phyloP scores from a whole-genome alignment of 257 asterid species.

The Plantago ovata region DNA sequence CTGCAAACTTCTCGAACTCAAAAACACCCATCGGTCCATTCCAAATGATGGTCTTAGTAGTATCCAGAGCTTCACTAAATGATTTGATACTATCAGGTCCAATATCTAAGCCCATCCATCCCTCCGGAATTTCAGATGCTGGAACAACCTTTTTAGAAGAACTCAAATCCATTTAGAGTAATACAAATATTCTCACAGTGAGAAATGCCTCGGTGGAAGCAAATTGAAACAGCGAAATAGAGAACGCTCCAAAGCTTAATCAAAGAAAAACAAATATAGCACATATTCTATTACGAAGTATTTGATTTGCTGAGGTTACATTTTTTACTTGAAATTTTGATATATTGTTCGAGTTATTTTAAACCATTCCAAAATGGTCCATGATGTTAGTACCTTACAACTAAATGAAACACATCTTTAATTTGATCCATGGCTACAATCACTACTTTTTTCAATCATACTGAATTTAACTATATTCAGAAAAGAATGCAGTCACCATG shows the following conservation, averaged over 20 bases:
- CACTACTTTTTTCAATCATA: background rate
- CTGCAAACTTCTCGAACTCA: constrained; percentile 82
- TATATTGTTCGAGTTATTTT: too few relatives aligned
- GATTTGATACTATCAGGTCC: constrained; percentile 76
- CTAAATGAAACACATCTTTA: background rate
- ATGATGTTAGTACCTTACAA: too few relatives aligned
- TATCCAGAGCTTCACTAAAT: constrained; percentile 54
- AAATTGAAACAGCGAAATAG: too few relatives aligned
- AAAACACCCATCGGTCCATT: constrained; percentile 94
- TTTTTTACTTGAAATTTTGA: too few relatives aligned
- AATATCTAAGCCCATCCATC: constrained; percentile 87
- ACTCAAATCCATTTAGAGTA: background rate
- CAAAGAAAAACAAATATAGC: too few relatives aligned
- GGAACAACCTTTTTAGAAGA: constrained; percentile 52
- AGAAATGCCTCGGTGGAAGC: background rate
- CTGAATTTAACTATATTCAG: background rate
- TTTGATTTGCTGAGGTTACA: too few relatives aligned
- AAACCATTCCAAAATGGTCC: too few relatives aligned
- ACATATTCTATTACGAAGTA: too few relatives aligned
- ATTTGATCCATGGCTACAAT: background rate
- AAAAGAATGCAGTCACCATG: background rate
- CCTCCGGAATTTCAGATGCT: constrained; percentile 81
- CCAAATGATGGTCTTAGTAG: constrained; percentile 74
- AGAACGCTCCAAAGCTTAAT: too few relatives aligned
- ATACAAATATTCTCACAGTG: background rate